Conservation (phyloP, 257 asterid species). For the Forsythia viridissima region DNA sequence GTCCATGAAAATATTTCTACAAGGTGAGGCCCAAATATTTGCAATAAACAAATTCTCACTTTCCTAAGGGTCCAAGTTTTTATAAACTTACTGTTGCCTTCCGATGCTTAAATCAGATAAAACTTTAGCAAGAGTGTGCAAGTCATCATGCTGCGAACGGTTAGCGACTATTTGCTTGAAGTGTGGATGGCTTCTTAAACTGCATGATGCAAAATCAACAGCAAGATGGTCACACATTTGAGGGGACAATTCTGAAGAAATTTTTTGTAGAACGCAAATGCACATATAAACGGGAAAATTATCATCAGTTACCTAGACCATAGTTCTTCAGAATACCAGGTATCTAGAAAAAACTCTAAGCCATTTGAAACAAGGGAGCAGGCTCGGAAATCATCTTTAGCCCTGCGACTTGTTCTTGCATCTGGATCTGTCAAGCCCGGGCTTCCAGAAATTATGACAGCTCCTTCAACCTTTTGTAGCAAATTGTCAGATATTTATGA, state of each 20-base stretch:
- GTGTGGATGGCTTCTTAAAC: slow-evolving; percentile 81
- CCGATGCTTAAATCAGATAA: slow-evolving; percentile 79
- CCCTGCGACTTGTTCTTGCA: slow-evolving; percentile 64
- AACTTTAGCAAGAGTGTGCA: slow-evolving; percentile 66
- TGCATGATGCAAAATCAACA: slow-evolving; percentile 33
- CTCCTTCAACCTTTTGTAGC: slow-evolving; percentile 60
- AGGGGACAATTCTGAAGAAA: background rate
- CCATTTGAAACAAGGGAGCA: slow-evolving; percentile 68
- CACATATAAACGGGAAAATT: background rate
- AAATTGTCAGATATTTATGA: slow-evolving; percentile 17
- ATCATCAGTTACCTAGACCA: slow-evolving; percentile 69
- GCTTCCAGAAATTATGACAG: slow-evolving; percentile 88
- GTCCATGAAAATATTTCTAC: background rate
- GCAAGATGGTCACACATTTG: slow-evolving; percentile 5
- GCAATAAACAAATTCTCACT: background rate
- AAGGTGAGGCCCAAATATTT: background rate
- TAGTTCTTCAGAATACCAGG: slow-evolving; percentile 83
- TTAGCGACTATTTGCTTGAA: slow-evolving; percentile 47
- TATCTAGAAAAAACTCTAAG: slow-evolving; percentile 57
- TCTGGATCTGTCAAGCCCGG: slow-evolving; percentile 72
- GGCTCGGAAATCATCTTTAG: slow-evolving; percentile 85
- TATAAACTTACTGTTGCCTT: slow-evolving; percentile 78
- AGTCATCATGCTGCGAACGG: slow-evolving; percentile 69
- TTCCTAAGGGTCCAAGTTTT: background rate
- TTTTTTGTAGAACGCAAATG: background rate